These are phyloP conservation scores for Hordeum pubiflorum DNA, from an alignment of 202 grass and related monocot genomes.

Conservation along the genomic window DNA sequence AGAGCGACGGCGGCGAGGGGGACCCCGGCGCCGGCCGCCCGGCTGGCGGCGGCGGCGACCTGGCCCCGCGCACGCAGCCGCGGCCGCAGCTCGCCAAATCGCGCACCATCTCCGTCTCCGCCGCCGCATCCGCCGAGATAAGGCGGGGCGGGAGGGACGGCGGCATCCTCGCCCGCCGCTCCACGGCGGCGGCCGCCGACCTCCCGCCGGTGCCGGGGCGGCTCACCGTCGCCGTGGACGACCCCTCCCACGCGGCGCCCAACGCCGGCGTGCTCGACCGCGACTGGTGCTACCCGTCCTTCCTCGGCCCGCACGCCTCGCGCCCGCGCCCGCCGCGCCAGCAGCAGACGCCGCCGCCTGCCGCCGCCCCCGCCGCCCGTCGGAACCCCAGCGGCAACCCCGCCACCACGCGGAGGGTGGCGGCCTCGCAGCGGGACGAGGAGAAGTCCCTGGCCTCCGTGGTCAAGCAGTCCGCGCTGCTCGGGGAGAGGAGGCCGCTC, in stretches of 20 bases:
- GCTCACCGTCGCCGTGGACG: constrained; percentile 54
- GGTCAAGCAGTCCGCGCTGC: constrained; percentile 37
- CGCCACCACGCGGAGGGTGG: constrained; percentile 1
- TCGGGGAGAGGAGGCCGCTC: constrained; percentile 39
- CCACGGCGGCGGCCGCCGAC: constrained; percentile 29
- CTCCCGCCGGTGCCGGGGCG: neutral
- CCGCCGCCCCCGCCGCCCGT: neutral
- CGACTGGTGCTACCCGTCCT: constrained; percentile 81
- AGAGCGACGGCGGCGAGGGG: constrained; percentile 34
- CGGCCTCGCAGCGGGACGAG: constrained; percentile 39
- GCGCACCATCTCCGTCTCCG: constrained; percentile 45
- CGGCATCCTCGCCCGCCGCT: constrained; percentile 25
- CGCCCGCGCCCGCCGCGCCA: constrained; percentile 29
- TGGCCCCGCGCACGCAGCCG: constrained; percentile 24
- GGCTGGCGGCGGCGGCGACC: neutral
- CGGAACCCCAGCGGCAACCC: constrained; percentile 4
- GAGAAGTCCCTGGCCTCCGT: constrained; percentile 41
- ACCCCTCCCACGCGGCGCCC: constrained; percentile 43
- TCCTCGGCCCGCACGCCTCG: constrained; percentile 57
- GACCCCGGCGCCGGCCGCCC: constrained; percentile 6
- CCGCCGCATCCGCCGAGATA: neutral
- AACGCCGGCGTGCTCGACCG: constrained; percentile 71
- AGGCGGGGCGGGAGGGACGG: neutral
- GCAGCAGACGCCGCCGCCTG: constrained; percentile 22
- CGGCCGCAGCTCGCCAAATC: constrained; percentile 70